These are phyloP conservation scores for Yamadazyma kitorensis DNA, from an alignment of 805 yeast genomes.

Conservation along the genomic window DNA sequence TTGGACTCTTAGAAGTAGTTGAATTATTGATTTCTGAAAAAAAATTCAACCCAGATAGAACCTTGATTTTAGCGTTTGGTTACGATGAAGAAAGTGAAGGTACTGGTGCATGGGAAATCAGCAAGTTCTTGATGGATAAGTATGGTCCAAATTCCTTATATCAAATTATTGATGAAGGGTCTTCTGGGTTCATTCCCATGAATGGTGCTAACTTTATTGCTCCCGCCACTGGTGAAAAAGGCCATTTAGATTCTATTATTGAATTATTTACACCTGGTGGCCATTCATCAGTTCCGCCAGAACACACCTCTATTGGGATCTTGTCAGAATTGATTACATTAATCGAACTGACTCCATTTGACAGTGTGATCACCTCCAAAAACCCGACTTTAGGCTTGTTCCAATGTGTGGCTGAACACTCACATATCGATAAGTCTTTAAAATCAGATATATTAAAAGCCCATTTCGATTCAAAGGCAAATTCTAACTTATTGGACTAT, in stretches of 20 bases:
- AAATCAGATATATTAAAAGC: constrained; percentile 35
- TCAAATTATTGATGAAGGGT: constrained; percentile 44
- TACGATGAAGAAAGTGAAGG: constrained; percentile 50
- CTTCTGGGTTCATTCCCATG: constrained; percentile 15
- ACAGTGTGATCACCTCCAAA: constrained; percentile 33
- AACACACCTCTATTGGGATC: constrained; percentile 47
- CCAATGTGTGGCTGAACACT: constrained; percentile 46
- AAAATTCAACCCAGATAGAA: constrained; percentile 39
- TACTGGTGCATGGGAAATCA: constrained; percentile 33
- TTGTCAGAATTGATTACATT: constrained; percentile 37
- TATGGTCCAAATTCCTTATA: constrained; percentile 43
- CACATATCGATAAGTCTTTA: constrained; percentile 29
- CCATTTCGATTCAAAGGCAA: constrained; percentile 31
- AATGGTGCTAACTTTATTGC: constrained; percentile 38
- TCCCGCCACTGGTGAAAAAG: constrained; percentile 50
- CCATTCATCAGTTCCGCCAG: constrained; percentile 50
- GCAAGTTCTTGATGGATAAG: constrained; percentile 25
- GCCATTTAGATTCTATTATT: constrained; percentile 38
- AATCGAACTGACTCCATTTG: constrained; percentile 35
- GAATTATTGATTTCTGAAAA: constrained; percentile 28
- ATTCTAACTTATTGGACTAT: constrained; percentile 31
- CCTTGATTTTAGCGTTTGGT: constrained; percentile 44
- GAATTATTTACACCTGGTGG: constrained; percentile 47
- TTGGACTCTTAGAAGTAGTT: constrained; percentile 38
- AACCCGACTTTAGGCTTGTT: constrained; percentile 45